Conservation (phyloP, 768 basidiomycete species). For the Lyophyllum shimeji region DNA sequence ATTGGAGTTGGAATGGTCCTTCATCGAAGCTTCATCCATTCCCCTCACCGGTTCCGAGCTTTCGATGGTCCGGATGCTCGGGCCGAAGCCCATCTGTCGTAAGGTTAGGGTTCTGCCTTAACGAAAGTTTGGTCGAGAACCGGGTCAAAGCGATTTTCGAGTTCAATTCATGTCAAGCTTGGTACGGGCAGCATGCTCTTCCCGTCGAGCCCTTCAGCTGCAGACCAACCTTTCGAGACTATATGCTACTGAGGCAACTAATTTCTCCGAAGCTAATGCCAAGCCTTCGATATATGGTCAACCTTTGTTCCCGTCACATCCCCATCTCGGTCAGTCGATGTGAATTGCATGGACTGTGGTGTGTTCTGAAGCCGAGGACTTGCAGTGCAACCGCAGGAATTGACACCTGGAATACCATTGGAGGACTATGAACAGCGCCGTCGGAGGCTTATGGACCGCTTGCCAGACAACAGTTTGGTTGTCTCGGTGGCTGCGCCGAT, state of each 20-base stretch:
- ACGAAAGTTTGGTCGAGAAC: not conserved
- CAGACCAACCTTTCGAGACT: conserved; percentile 3
- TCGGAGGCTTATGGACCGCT: conserved; percentile 62
- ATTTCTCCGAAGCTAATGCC: conserved; percentile 30
- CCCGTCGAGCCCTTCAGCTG: conserved; percentile 15
- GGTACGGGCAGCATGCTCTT: conserved; percentile 10
- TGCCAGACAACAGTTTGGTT: conserved; percentile 75
- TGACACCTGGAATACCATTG: conserved; percentile 79
- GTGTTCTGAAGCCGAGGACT: not conserved
- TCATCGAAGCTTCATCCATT: too few relatives aligned
- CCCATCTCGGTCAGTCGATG: conserved; percentile 63
- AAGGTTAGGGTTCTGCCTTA: not conserved
- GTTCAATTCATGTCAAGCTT: conserved; percentile 18
- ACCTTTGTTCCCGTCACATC: conserved; percentile 74
- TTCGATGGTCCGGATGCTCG: too few relatives aligned
- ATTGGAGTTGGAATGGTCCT: too few relatives aligned
- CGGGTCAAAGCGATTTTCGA: not conserved
- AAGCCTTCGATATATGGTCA: conserved; percentile 85
- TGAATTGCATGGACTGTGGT: not conserved
- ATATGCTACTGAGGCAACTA: conserved; percentile 22
- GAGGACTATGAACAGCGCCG: conserved; percentile 79
- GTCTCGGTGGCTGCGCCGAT: conserved; percentile 76
- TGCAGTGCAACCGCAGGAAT: conserved; percentile 58
- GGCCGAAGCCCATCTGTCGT: not conserved
- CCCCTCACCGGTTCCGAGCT: too few relatives aligned